Conservation (phyloP, 2,329 filamentous ascomycete species). For the Fusarium camptoceras region DNA sequence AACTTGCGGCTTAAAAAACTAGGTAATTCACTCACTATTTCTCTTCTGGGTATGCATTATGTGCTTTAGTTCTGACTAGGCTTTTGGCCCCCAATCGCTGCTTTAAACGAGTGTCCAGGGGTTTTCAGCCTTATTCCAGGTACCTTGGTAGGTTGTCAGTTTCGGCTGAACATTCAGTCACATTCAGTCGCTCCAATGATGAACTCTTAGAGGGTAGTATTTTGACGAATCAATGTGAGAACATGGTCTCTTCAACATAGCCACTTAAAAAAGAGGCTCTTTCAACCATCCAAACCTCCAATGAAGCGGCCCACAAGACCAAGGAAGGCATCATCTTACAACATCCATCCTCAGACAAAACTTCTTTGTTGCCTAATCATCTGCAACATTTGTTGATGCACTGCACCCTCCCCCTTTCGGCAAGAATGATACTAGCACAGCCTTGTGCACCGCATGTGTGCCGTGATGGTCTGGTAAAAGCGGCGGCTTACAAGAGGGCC, state of each 20-base stretch:
- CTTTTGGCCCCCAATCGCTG: slow-evolving; percentile 19
- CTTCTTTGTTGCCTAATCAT: slow-evolving; percentile 27
- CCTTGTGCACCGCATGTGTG: slow-evolving; percentile 18
- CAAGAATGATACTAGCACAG: slow-evolving; percentile 14
- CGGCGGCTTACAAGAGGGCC: slow-evolving; percentile 16
- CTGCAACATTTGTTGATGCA: slow-evolving; percentile 18
- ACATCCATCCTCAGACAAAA: slow-evolving; percentile 1
- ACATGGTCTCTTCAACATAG: slow-evolving; percentile 5
- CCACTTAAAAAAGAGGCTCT: slow-evolving; percentile 5
- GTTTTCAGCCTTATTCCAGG: slow-evolving; percentile 11
- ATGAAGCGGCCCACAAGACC: background rate
- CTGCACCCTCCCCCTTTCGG: slow-evolving; percentile 19
- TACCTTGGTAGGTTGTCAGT: too few species aligned
- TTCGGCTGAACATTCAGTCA: background rate
- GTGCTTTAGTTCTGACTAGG: slow-evolving; percentile 17
- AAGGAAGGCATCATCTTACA: background rate
- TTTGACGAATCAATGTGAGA: background rate
- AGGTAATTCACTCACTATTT: slow-evolving; percentile 1
- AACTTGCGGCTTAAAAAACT: slow-evolving; percentile 4
- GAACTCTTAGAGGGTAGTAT: background rate
- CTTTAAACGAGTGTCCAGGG: slow-evolving; percentile 2
- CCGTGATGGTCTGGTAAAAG: slow-evolving; percentile 17
- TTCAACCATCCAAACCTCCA: background rate
- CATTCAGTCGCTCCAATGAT: background rate
- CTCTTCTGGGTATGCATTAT: slow-evolving; percentile 17